phyloP scores from a whole-genome alignment of 2,329 filamentous ascomycete species.

The Paecilomyces sp. region DNA sequence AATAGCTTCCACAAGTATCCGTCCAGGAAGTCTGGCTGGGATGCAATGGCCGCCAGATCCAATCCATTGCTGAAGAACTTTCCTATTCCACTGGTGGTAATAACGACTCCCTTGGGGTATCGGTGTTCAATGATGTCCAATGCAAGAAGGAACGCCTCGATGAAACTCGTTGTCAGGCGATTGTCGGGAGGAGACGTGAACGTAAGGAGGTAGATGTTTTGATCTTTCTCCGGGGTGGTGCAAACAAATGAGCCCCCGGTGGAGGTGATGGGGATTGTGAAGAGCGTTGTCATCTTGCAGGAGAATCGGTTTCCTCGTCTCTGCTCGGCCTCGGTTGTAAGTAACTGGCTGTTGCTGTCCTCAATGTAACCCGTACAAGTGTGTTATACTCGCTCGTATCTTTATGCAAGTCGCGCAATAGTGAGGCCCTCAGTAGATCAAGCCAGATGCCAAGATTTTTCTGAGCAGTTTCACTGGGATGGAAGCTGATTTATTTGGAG shows the following conservation, averaged over 20 bases:
- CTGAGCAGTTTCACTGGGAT: background rate
- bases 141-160: conserved; percentile 59
- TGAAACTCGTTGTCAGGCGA: conserved; percentile 62
- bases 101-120: conserved; percentile 62
- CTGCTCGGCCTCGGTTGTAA: background rate
- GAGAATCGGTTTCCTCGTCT: background rate
- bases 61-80: conserved; percentile 83
- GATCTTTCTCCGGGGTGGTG: conserved; percentile 38
- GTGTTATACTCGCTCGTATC: background rate
- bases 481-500: background rate
- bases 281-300: conserved; percentile 38
- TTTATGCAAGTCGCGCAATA: background rate
- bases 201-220: conserved; percentile 62
- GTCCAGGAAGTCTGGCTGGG: conserved; percentile 55
- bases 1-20: conserved; percentile 58
- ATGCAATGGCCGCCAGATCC: conserved; percentile 62
- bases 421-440: background rate
- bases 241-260: conserved; percentile 41
- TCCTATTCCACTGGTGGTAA: conserved; percentile 66
- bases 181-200: conserved; percentile 69
- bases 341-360: background rate
- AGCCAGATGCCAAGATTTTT: background rate
- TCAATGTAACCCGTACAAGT: background rate
- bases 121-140: conserved; percentile 68
- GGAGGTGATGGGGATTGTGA: conserved; percentile 53